Conservation (phyloP, 805 yeast genomes). For the Wickerhamiella siamensis region DNA sequence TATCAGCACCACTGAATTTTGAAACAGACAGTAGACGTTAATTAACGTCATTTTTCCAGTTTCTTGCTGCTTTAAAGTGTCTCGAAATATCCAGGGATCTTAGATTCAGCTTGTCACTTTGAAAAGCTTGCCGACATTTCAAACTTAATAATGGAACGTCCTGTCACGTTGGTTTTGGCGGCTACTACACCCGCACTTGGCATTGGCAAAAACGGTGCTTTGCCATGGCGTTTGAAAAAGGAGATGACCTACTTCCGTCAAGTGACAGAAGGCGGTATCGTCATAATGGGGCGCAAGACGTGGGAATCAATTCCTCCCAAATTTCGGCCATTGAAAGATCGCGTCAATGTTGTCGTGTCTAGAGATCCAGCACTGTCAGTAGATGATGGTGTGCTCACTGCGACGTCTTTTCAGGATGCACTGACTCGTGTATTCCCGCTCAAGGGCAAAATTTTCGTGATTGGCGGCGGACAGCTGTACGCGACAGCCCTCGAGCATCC, state of each 20-base stretch:
- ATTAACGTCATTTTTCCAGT: no score
- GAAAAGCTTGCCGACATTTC: no score
- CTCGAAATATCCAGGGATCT: no score
- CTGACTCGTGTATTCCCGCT: conserved; percentile 17
- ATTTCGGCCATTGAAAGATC: conserved; percentile 67
- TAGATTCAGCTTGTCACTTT: no score
- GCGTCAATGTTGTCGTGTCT: conserved; percentile 67
- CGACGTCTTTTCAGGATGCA: conserved; percentile 34
- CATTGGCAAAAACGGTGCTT: conserved; percentile 63
- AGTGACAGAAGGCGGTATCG: conserved; percentile 45
- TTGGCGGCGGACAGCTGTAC: conserved; percentile 90
- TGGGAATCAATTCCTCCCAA: conserved; percentile 85
- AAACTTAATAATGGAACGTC: no score
- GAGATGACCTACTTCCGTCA: conserved; percentile 78
- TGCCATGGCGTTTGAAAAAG: conserved; percentile 77
- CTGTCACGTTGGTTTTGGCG: conserved; percentile 61
- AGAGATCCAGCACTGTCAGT: conserved; percentile 24
- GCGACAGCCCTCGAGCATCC: conserved; percentile 34
- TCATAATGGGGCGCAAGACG: conserved; percentile 90
- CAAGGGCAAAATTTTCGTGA: conserved; percentile 52
- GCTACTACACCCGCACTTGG: conserved; percentile 69
- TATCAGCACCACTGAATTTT: no score
- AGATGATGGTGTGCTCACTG: conserved; percentile 22
- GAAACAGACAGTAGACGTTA: no score
- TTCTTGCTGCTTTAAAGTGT: no score